A percentile compares a stretch with the other conserved stretches of the same genome.
Conservation (phyloP, 352 stramenopile species). For the Pythium rishiriense region DNA sequence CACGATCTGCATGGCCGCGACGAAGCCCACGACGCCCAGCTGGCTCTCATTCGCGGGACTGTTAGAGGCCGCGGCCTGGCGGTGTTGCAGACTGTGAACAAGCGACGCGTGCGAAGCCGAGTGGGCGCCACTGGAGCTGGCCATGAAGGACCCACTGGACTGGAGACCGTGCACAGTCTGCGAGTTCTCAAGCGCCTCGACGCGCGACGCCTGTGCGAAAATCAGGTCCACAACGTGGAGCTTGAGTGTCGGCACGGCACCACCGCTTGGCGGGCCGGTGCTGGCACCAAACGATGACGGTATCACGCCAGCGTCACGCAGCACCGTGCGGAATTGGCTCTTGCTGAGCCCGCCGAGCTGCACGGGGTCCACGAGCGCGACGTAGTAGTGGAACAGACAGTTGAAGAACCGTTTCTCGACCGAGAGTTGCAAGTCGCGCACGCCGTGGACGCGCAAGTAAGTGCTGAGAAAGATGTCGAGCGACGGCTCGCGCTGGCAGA, state of each 20-base stretch:
- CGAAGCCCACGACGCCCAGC: constrained; percentile 45
- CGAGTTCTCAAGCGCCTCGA: constrained; percentile 34
- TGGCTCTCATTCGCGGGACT: constrained; percentile 26
- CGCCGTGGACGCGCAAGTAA: constrained; percentile 44
- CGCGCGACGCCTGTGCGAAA: constrained; percentile 50
- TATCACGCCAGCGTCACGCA: constrained; percentile 53
- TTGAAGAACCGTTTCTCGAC: constrained; percentile 65
- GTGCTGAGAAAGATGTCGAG: constrained; percentile 62
- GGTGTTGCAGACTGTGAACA: constrained; percentile 27
- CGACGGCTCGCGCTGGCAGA: constrained; percentile 52
- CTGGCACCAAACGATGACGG: constrained; percentile 25
- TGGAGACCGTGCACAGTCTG: constrained; percentile 1
- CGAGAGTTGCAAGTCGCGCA: constrained; percentile 54
- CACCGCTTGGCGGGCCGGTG: neutral
- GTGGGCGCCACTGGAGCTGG: constrained; percentile 11
- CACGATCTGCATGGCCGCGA: constrained; percentile 58
- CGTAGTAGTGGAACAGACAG: constrained; percentile 69
- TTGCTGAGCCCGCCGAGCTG: constrained; percentile 54
- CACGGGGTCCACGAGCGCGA: constrained; percentile 52
- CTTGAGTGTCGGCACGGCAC: constrained; percentile 37
- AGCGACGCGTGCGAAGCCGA: constrained; percentile 25
- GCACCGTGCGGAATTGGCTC: constrained; percentile 57
- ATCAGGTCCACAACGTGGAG: constrained; percentile 66
- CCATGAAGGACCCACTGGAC: constrained; percentile 8
- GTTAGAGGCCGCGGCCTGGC: constrained; percentile 20